phyloP scores from a whole-genome alignment of 768 basidiomycete genomes.

The Lentinula sp. region DNA sequence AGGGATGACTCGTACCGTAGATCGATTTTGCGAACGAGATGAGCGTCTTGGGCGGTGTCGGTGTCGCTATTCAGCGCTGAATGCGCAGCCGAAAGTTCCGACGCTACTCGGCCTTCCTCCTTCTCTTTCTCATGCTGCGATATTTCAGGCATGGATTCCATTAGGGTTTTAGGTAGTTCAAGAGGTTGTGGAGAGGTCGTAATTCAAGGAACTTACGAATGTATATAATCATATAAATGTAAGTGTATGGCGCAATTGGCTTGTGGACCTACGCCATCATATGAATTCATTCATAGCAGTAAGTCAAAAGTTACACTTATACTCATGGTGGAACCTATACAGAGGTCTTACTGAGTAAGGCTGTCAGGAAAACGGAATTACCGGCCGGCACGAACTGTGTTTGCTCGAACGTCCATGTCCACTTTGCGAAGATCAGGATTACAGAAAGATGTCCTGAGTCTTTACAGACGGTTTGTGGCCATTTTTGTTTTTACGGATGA shows the following conservation, averaged over 20 bases:
- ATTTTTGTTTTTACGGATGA: constrained; percentile 19
- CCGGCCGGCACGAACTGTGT: not conserved
- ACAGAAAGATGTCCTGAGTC: constrained; percentile 43
- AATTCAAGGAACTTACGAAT: not conserved
- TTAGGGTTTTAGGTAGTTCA: not conserved
- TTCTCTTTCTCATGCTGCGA: not conserved
- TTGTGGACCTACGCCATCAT: not conserved
- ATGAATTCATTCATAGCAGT: not conserved
- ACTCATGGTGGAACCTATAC: no score
- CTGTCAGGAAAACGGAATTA: no score
- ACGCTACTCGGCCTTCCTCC: not conserved
- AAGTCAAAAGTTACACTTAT: not conserved
- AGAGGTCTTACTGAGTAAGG: no score
- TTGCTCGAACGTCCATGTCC: constrained; percentile 3
- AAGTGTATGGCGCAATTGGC: not conserved
- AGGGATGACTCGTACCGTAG: constrained; percentile 6
- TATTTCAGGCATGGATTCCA: not conserved
- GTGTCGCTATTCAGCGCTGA: not conserved
- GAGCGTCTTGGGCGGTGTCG: constrained; percentile 14
- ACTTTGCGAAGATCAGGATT: constrained; percentile 34
- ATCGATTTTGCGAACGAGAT: constrained; percentile 27
- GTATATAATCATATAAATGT: not conserved
- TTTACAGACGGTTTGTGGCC: constrained; percentile 46
- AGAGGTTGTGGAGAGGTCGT: not conserved
- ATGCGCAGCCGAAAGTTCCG: not conserved